Evolutionary conservation across 108 stramenopile genomes (phyloP), one percentile per base, ranked within the genome.

Genomic region (Seminavis robusta): DNA sequence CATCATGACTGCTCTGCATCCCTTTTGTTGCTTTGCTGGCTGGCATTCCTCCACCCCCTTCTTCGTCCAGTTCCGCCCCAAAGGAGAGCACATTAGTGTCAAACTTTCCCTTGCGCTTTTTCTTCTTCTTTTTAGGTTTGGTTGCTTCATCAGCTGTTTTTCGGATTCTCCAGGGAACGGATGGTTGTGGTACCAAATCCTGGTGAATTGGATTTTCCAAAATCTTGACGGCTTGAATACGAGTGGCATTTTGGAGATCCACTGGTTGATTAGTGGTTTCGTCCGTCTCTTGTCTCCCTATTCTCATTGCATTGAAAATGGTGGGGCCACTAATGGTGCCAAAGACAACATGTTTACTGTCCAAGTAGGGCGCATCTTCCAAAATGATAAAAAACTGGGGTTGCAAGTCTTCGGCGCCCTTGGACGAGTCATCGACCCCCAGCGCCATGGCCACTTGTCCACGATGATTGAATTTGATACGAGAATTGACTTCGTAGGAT

Each of bases 301-400:
- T 93, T 4, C 94, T 70, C 33, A 96, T 52, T 10, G 92, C 87
- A 69, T 98, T 98, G 71, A 95, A 98, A 21, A 96, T 75, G 28
- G 97, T 97, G 32, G 90, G 83, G 2, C 96, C 96, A 1, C 77
- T 67, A 27, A 95, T 67, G 36, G 88, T 91, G 34, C 96, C 96
- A 54, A 94, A 94, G 26, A 94, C 72, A 21, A 95, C 94, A 61
- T 97, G 92, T 59, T 97, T 89, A 1, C 83, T 82, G 74, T 97
- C 83, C 50, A 95, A 76, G 59, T 87, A 83, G 9, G 83, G 59
- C 33, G 90, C 74, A 50, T 91, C 89, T 59, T 95, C 94, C 30
- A 98, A 71, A 10, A 96, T 98, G 44, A 97, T 66, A 67, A 98
- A 98, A 54, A 98, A 98, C 71, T 98, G 97, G 39, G 85, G 81